Conservation (phyloP, 441 rosid genomes). For the Populus tomentosa region DNA sequence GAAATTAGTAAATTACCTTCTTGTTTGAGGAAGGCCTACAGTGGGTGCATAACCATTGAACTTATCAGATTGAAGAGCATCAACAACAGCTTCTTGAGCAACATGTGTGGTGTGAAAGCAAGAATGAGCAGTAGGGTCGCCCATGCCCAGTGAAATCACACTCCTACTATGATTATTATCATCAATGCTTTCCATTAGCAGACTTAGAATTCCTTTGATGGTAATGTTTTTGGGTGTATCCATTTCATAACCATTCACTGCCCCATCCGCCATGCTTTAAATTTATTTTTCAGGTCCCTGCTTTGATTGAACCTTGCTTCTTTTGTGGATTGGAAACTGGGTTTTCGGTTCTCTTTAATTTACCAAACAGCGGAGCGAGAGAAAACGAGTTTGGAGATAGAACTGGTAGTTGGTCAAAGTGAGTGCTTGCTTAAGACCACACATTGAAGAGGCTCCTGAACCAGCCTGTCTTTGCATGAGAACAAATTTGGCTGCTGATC, state of each 20-base stretch:
- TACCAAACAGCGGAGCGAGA: background rate
- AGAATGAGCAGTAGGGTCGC: constrained; percentile 79
- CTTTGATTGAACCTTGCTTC: background rate
- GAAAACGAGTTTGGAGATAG: background rate
- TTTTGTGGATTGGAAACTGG: background rate
- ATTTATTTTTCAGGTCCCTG: background rate
- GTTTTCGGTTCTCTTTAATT: background rate
- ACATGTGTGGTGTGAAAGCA: constrained; percentile 66
- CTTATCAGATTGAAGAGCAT: constrained; percentile 62
- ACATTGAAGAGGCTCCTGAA: constrained; percentile 11
- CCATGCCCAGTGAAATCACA: constrained; percentile 80
- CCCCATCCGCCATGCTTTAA: constrained; percentile 15
- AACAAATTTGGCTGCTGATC: constrained; percentile 8
- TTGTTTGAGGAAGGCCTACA: constrained; percentile 80
- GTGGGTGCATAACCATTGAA: constrained; percentile 94
- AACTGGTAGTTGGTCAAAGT: background rate
- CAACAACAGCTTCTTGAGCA: constrained; percentile 58
- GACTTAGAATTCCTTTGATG: constrained; percentile 75
- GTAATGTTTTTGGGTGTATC: constrained; percentile 50
- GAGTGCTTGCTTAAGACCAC: constrained; percentile 26
- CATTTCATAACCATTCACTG: constrained; percentile 11
- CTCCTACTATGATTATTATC: constrained; percentile 32
- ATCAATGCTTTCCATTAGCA: constrained; percentile 54
- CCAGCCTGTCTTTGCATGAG: constrained; percentile 19
- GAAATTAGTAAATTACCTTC: constrained; percentile 45